Percentiles rank a stretch among this genome's conserved stretches.
Conservation (phyloP, 345 rosid genomes). For the Reutealis trisperma region DNA sequence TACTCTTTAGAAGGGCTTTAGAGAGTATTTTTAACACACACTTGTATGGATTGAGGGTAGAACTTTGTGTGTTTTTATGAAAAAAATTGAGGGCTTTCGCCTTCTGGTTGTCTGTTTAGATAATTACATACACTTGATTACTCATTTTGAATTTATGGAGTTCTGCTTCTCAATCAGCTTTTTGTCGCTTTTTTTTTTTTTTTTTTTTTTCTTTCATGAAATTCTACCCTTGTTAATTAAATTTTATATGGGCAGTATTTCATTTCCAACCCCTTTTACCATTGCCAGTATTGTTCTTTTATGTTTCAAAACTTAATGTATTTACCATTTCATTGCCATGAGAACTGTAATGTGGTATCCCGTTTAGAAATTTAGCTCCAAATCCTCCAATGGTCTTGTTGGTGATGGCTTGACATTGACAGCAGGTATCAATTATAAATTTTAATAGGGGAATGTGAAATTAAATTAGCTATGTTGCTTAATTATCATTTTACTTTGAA, state of each 20-base stretch:
- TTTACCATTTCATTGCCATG: neutral
- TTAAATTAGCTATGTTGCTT: neutral
- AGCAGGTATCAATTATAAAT: neutral
- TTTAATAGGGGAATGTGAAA: neutral
- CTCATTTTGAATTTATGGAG: neutral
- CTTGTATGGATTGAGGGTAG: neutral
- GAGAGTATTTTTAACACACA: neutral
- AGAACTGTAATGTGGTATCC: neutral
- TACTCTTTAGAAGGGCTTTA: neutral
- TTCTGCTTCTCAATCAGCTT: conserved; percentile 1
- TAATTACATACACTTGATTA: neutral
- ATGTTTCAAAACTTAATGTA: neutral
- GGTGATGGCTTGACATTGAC: no score
- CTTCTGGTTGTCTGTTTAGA: neutral
- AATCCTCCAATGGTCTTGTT: neutral
- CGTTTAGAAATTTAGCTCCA: neutral
- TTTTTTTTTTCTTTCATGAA: no score
- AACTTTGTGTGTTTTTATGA: neutral
- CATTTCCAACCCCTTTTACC: neutral
- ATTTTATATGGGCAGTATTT: neutral
- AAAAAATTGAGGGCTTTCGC: neutral
- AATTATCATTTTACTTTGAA: neutral
- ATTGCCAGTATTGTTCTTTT: no score
- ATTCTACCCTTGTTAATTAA: neutral
- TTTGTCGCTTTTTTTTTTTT: no score